A percentile compares a stretch with the other conserved stretches of the same genome.
These are phyloP conservation scores for Botryotinia calthae DNA, from an alignment of 2,329 filamentous ascomycete genomes.

Conservation along the genomic window DNA sequence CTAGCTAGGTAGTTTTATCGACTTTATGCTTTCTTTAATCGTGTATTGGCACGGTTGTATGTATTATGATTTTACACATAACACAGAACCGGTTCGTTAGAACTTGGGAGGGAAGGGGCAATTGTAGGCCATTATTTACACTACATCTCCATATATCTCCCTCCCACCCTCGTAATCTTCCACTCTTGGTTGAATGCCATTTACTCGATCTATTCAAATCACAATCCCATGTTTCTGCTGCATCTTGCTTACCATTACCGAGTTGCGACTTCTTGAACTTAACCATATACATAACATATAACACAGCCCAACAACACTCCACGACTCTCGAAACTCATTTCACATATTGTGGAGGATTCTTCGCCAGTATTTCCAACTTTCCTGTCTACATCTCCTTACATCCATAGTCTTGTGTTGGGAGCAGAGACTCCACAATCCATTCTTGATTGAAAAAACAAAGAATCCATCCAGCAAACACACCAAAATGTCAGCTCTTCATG, in stretches of 20 bases:
- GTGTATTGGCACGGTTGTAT: not conserved
- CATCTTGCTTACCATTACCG: not conserved
- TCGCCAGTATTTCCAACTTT: not conserved
- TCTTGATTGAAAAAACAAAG: not conserved
- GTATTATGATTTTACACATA: not conserved
- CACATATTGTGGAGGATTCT: not conserved
- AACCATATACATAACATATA: not conserved
- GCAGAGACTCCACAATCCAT: not conserved
- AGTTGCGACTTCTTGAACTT: not conserved
- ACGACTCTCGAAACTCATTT: not conserved
- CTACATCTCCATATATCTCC: not conserved
- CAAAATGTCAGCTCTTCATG: conserved; percentile 56
- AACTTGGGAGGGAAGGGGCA: not conserved
- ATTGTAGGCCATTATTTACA: not conserved
- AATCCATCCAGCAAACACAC: not conserved
- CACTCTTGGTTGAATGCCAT: conserved; percentile 5
- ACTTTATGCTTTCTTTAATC: too few relatives aligned
- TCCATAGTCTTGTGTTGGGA: not conserved
- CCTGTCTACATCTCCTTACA: not conserved
- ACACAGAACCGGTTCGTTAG: too few relatives aligned
- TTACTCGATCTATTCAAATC: not conserved
- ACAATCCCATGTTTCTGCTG: not conserved
- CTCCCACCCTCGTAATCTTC: too few relatives aligned
- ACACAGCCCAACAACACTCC: not conserved
- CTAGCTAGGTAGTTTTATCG: not conserved